These are phyloP conservation scores for Sonneratia caseolaris DNA, from an alignment of 345 rosid species.

Conservation along the genomic window DNA sequence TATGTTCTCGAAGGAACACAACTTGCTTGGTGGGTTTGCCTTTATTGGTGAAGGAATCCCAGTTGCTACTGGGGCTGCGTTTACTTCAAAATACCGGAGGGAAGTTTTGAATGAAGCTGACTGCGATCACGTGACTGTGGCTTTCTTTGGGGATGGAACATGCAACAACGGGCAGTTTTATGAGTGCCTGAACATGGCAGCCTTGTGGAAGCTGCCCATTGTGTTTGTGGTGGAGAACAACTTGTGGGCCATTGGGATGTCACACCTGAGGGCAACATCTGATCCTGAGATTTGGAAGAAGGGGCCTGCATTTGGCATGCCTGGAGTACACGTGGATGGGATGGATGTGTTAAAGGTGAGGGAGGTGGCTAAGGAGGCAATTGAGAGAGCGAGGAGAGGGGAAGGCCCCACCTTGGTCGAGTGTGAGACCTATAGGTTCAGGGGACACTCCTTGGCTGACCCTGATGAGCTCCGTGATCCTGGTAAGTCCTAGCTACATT, in stretches of 20 bases:
- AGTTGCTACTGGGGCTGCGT: conserved; percentile 52
- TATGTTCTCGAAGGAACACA: conserved; percentile 53
- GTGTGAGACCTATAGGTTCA: conserved; percentile 53
- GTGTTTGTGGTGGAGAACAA: conserved; percentile 61
- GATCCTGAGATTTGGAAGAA: conserved; percentile 60
- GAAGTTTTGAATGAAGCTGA: conserved; percentile 36
- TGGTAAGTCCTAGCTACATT: conserved; percentile 18
- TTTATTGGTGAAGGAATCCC: conserved; percentile 62
- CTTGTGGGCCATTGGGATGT: conserved; percentile 63
- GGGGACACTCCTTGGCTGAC: conserved; percentile 66
- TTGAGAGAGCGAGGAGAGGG: conserved; percentile 50
- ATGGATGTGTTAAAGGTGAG: conserved; percentile 59
- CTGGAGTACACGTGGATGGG: conserved; percentile 53
- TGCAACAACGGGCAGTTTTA: conserved; percentile 55
- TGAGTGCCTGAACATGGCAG: conserved; percentile 62
- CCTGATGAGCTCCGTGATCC: conserved; percentile 66
- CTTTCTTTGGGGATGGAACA: conserved; percentile 55
- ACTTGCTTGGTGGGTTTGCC: conserved; percentile 50
- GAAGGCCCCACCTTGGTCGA: conserved; percentile 59
- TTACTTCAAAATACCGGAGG: conserved; percentile 34
- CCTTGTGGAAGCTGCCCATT: conserved; percentile 51
- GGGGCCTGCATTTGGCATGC: conserved; percentile 57
- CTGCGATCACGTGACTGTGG: conserved; percentile 37
- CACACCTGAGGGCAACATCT: conserved; percentile 50
- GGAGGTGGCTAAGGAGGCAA: conserved; percentile 47